Percentiles rank a stretch among this genome's conserved stretches.
Evolutionary conservation across 2,329 filamentous ascomycete species (phyloP).

Genomic region (Neofusicoccum parvum): DNA sequence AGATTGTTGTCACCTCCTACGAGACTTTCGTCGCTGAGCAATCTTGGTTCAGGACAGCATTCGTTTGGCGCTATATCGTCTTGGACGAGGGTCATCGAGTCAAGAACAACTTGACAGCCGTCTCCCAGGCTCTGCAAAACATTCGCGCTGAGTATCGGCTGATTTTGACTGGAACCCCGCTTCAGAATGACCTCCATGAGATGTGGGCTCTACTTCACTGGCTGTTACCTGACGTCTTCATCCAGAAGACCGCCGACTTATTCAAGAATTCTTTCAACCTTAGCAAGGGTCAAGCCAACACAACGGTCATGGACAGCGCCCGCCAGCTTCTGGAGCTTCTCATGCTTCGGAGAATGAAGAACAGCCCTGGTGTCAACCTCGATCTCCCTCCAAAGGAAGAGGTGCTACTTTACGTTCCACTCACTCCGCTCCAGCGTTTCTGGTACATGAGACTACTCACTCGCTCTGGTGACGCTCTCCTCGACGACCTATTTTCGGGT

Average conservation of each 20-base stretch:
- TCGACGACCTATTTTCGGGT: slow-evolving; percentile 56
- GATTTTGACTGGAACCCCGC: slow-evolving; percentile 57
- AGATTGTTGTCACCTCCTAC: slow-evolving; percentile 87
- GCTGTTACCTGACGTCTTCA: slow-evolving; percentile 62
- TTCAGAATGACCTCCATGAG: slow-evolving; percentile 62
- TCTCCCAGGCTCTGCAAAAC: slow-evolving; percentile 46
- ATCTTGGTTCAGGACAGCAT: slow-evolving; percentile 83
- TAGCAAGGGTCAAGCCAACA: slow-evolving; percentile 55
- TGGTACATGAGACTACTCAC: slow-evolving; percentile 63
- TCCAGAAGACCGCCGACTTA: slow-evolving; percentile 49
- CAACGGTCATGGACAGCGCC: slow-evolving; percentile 55
- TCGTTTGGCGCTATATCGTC: slow-evolving; percentile 99
- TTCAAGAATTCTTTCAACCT: slow-evolving; percentile 62
- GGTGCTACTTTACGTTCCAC: slow-evolving; percentile 58
- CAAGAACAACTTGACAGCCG: slow-evolving; percentile 71
- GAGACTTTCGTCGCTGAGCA: slow-evolving; percentile 99
- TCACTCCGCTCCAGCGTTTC: slow-evolving; percentile 60
- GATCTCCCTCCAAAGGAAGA: slow-evolving; percentile 61
- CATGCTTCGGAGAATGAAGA: slow-evolving; percentile 63
- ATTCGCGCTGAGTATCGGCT: slow-evolving; percentile 53
- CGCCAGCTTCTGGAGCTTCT: slow-evolving; percentile 57
- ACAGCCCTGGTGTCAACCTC: slow-evolving; percentile 55
- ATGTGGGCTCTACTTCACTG: slow-evolving; percentile 61
- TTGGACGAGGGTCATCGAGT: slow-evolving; percentile 99
- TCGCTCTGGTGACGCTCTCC: slow-evolving; percentile 52